Percentiles rank a stretch among this genome's conserved stretches.
Evolutionary conservation across 768 basidiomycete genomes (phyloP).

Genomic region (Xerocomellus intermedius): DNA sequence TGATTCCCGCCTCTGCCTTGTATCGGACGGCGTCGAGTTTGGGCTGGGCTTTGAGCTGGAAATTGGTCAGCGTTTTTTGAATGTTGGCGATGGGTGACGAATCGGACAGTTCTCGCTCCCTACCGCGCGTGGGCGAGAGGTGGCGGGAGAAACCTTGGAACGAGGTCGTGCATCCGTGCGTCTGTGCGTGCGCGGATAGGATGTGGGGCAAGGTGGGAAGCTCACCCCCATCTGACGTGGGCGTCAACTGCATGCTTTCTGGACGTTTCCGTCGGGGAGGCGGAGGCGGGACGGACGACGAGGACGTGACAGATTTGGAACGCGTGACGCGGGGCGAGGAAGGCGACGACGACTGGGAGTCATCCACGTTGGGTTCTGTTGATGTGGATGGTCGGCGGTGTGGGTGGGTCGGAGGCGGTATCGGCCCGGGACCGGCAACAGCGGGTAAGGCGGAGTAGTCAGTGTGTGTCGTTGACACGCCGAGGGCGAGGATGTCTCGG

Average conservation of each 20-base stretch:
- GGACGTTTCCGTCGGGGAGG: constrained; percentile 54
- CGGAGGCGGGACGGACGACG: constrained; percentile 40
- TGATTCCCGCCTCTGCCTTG: constrained; percentile 71
- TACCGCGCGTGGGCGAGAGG: constrained; percentile 35
- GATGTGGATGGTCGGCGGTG: constrained; percentile 40
- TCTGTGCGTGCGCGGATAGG: constrained; percentile 9
- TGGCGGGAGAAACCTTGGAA: constrained; percentile 37
- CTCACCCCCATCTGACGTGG: constrained; percentile 14
- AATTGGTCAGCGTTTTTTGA: constrained; percentile 42
- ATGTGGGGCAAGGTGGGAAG: constrained; percentile 8
- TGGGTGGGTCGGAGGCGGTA: constrained; percentile 54
- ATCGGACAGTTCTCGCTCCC: constrained; percentile 17
- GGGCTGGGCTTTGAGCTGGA: constrained; percentile 46
- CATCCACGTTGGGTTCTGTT: constrained; percentile 24
- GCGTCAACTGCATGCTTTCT: constrained; percentile 58
- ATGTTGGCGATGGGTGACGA: constrained; percentile 39
- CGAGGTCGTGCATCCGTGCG: constrained; percentile 20
- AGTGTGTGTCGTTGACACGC: constrained; percentile 3
- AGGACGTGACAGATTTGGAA: constrained; percentile 51
- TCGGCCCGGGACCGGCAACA: constrained; percentile 27
- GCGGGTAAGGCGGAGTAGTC: neutral
- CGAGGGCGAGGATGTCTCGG: constrained; percentile 13
- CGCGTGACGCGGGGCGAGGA: constrained; percentile 44
- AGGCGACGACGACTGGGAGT: constrained; percentile 26
- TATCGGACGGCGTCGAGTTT: constrained; percentile 61